Conservation (phyloP, 345 rosid genomes). For the Chamaenerion angustifolium region DNA sequence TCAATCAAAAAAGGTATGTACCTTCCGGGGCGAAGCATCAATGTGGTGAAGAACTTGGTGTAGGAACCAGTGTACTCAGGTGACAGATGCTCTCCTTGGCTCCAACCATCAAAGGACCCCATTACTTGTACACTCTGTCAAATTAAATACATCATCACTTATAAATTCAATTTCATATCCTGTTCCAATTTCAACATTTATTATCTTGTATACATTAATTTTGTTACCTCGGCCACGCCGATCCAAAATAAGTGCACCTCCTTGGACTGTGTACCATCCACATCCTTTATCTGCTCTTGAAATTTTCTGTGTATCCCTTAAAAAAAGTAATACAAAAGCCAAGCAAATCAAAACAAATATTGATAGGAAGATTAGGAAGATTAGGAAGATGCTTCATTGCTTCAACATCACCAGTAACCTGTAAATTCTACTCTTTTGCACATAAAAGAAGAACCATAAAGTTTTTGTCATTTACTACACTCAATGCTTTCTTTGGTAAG, state of each 20-base stretch:
- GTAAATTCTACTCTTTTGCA: too few species aligned
- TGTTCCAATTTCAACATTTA: not conserved
- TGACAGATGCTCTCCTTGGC: conserved; percentile 68
- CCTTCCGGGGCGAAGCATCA: conserved; percentile 83
- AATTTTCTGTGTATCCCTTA: conserved; percentile 52
- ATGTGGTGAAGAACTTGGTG: conserved; percentile 48
- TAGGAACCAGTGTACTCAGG: conserved; percentile 68
- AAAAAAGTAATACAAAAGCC: conserved; percentile 1
- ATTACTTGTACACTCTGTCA: conserved; percentile 73
- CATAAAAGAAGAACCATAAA: too few species aligned
- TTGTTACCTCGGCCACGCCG: conserved; percentile 79
- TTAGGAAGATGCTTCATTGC: not conserved
- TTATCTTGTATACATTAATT: too few species aligned
- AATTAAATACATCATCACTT: not conserved
- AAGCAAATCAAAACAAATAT: too few species aligned
- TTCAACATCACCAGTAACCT: too few species aligned
- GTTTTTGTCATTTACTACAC: too few species aligned
- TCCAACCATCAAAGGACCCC: conserved; percentile 92
- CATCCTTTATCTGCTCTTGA: conserved; percentile 57
- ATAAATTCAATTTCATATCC: not conserved
- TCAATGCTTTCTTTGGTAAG: too few species aligned
- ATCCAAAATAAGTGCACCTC: conserved; percentile 63
- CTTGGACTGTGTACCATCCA: conserved; percentile 48
- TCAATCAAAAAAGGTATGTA: conserved; percentile 9
- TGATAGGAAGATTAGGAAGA: not conserved